Base-by-base conservation (phyloP, 306 rosid species). In the Senna siamea region DNA sequence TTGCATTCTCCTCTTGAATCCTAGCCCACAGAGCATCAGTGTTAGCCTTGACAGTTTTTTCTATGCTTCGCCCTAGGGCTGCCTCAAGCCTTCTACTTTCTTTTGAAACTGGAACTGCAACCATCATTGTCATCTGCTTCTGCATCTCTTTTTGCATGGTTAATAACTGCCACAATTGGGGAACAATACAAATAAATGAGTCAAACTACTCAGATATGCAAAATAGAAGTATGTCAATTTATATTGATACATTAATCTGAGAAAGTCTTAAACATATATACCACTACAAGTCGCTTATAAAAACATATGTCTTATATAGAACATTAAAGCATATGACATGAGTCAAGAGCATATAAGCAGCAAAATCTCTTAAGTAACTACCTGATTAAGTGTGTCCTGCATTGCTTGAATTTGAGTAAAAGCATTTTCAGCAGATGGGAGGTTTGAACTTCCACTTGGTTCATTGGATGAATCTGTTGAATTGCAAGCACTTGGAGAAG, bases 61-160 rank as follows among this genome's bases (percentile, higher is more conserved):
- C 98, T 89, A 87, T 85, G 88, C 70, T 89, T 70, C 88, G 85
- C 66, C 96, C 96, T 17, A 92, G 77, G 77, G 92, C 79, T 6
- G 90, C 83, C 88, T 95, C 98, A 17, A 95, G 90, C 81, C 97
- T 77, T 78, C 82, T 90, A 52, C 99, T 95, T 83, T 95, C 99
- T 90, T 95, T 95, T 23, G 93, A 82, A 63, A 92, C 84, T 11
- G 96, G 99, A 73, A 80, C 92, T 3, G 98, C 73, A 65, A 86
- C 87, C 68, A 78, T 82, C 89, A 73, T 82, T 48, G 91, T 69
- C 87, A 95, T 86, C 85, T 95, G 98, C 83, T 92, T 95, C 82
- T 92, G 99, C 87, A 82, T 73, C 67, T 95, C 99, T 66, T 87
- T 95, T 73, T 92, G 97, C 88, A 83, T 89, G 37, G 83, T 71